Percentiles rank a stretch among this genome's conserved stretches.
Conservation (phyloP, 2,329 filamentous ascomycete genomes). For the Sarocladium brachiariae region DNA sequence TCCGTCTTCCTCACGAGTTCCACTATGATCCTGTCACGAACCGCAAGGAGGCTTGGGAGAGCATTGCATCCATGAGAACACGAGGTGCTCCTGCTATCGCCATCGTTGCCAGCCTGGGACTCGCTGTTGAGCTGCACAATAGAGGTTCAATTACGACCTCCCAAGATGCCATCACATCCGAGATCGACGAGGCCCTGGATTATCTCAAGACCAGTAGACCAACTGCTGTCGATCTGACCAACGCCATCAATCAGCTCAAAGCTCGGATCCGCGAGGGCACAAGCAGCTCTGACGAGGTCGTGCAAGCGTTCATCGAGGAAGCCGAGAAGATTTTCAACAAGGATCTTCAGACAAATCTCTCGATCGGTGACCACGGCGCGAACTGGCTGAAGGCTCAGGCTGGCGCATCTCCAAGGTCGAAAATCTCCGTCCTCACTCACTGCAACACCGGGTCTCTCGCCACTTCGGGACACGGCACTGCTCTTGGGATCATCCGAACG, state of each 20-base stretch:
- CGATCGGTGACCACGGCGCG: slow-evolving; percentile 77
- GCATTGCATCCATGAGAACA: slow-evolving; percentile 72
- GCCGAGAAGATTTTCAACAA: slow-evolving; percentile 83
- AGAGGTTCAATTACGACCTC: slow-evolving; percentile 27
- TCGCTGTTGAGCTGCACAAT: slow-evolving; percentile 75
- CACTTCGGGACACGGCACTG: slow-evolving; percentile 95
- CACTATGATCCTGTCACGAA: slow-evolving; percentile 68
- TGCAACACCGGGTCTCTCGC: slow-evolving; percentile 97
- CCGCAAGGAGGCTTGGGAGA: slow-evolving; percentile 71
- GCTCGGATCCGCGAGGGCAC: slow-evolving; percentile 47
- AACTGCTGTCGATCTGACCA: slow-evolving; percentile 89
- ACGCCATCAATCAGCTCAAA: slow-evolving; percentile 79
- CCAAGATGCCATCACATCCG: slow-evolving; percentile 54
- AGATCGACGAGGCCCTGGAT: slow-evolving; percentile 70
- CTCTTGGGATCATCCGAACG: slow-evolving; percentile 85
- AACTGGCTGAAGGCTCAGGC: slow-evolving; percentile 68
- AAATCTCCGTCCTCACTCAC: slow-evolving; percentile 82
- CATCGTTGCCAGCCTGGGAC: slow-evolving; percentile 86
- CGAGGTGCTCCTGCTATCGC: slow-evolving; percentile 88
- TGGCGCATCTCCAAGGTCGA: slow-evolving; percentile 36
- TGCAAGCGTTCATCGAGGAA: slow-evolving; percentile 65
- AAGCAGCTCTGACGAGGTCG: slow-evolving; percentile 43
- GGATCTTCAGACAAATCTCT: slow-evolving; percentile 80
- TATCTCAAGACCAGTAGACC: slow-evolving; percentile 86
- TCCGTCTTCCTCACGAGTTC: slow-evolving; percentile 73